Conservation (phyloP, 352 stramenopile species). For the Nothophytophthora sp. region DNA sequence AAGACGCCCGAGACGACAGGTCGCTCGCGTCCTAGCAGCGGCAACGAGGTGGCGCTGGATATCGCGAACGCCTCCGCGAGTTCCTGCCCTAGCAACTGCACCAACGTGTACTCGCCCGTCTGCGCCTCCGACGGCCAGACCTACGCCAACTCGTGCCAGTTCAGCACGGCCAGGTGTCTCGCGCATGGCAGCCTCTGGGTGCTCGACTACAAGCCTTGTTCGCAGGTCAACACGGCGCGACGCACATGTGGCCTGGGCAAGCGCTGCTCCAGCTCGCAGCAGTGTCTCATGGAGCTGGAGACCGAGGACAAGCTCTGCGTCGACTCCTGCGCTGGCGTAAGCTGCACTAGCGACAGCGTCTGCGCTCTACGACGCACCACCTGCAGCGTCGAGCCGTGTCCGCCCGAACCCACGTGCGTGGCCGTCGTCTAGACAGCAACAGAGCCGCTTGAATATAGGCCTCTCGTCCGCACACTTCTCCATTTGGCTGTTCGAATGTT, state of each 20-base stretch:
- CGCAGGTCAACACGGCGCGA: slow-evolving; percentile 6
- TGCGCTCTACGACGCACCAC: slow-evolving; percentile 8
- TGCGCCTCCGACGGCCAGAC: slow-evolving; percentile 34
- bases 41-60: background rate
- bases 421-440: too few species aligned
- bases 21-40: background rate
- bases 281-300: slow-evolving; percentile 7
- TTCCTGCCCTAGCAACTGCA: slow-evolving; percentile 17
- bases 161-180: slow-evolving; percentile 24
- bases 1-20: background rate
- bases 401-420: slow-evolving; percentile 4
- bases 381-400: slow-evolving; percentile 9
- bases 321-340: slow-evolving; percentile 5
- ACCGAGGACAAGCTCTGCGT: slow-evolving; percentile 9
- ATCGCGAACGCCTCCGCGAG: background rate
- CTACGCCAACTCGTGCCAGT: slow-evolving; percentile 37
- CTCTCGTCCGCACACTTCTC: too few species aligned
- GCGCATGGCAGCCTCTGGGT: slow-evolving; percentile 21
- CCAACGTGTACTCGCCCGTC: slow-evolving; percentile 13
- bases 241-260: slow-evolving; percentile 9
- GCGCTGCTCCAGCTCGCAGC: slow-evolving; percentile 7
- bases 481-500: too few species aligned
- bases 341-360: slow-evolving; percentile 3
- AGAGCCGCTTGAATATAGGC: too few species aligned
- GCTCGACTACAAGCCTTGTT: slow-evolving; percentile 24